phyloP scores from a whole-genome alignment of 2,329 filamentous ascomycete genomes.

The Dothiorella sarmentorum region DNA sequence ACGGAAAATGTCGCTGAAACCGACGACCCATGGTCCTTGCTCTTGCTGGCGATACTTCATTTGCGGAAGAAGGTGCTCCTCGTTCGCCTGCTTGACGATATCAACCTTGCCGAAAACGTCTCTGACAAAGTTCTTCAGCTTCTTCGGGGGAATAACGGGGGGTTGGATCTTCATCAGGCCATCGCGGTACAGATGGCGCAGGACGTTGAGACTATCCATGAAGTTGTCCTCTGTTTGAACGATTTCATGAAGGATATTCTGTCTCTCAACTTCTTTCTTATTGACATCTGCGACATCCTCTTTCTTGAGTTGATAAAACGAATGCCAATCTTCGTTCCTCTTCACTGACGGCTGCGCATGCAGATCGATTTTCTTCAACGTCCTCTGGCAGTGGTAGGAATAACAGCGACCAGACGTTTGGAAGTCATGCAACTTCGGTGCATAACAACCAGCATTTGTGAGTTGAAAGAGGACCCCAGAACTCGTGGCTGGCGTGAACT shows the following conservation, averaged over 20 bases:
- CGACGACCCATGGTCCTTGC: conserved; percentile 89
- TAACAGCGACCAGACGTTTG: conserved; percentile 76
- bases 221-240: conserved; percentile 89
- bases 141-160: conserved; percentile 74
- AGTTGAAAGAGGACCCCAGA: conserved; percentile 92
- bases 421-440: conserved; percentile 72
- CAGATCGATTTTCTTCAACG: conserved; percentile 89
- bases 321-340: conserved; percentile 74
- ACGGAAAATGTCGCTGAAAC: conserved; percentile 94
- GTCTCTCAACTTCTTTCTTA: conserved; percentile 86
- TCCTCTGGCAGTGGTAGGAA: conserved; percentile 88
- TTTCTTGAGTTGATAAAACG: conserved; percentile 79
- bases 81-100: conserved; percentile 83
- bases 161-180: conserved; percentile 70
- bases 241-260: conserved; percentile 94
- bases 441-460: conserved; percentile 87
- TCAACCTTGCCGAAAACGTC: conserved; percentile 92
- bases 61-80: conserved; percentile 86
- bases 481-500: conserved; percentile 75
- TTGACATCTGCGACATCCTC: conserved; percentile 67
- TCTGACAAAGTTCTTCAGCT: conserved; percentile 72
- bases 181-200: conserved; percentile 82
- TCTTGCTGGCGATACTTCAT: conserved; percentile 96
- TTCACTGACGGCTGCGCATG: conserved; percentile 64
- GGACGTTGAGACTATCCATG: conserved; percentile 82